These are phyloP conservation scores for Calonectria honghensis DNA, from an alignment of 2,329 filamentous ascomycete genomes.

Conservation along the genomic window DNA sequence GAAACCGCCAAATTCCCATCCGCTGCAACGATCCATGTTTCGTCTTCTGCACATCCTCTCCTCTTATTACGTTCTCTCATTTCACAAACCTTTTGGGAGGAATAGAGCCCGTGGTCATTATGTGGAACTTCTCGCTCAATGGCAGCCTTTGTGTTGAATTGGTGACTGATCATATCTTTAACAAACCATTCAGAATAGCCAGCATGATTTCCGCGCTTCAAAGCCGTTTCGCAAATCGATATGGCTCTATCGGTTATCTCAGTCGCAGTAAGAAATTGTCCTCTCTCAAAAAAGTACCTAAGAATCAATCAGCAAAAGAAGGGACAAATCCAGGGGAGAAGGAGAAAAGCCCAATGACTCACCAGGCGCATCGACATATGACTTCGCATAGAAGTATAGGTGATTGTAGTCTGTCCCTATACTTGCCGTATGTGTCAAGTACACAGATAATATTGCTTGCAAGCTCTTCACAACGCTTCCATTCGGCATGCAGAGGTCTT, in stretches of 20 bases:
- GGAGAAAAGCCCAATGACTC: neutral
- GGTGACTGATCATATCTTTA: constrained; percentile 9
- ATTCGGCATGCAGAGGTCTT: constrained; percentile 6
- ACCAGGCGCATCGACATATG: constrained; percentile 11
- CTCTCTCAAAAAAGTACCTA: constrained; percentile 21
- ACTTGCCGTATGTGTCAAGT: neutral
- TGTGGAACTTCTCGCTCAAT: constrained; percentile 5
- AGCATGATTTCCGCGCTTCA: neutral
- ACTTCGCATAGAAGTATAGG: constrained; percentile 19
- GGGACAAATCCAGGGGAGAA: neutral
- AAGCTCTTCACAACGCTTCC: constrained; percentile 13
- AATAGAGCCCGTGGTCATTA: neutral
- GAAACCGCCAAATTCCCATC: constrained; percentile 19
- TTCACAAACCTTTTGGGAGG: neutral
- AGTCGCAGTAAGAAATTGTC: neutral
- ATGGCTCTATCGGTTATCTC: neutral
- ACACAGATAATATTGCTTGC: neutral
- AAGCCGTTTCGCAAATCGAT: neutral
- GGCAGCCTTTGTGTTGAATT: constrained; percentile 12
- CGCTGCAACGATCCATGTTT: constrained; percentile 2
- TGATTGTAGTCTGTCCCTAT: neutral
- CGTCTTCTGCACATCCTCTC: neutral
- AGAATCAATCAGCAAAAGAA: neutral
- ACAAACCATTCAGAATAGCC: constrained; percentile 26
- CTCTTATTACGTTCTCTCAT: constrained; percentile 16